Base-by-base conservation (phyloP, 2,329 filamentous ascomycete genomes). In the Diaporthe ampelina region DNA sequence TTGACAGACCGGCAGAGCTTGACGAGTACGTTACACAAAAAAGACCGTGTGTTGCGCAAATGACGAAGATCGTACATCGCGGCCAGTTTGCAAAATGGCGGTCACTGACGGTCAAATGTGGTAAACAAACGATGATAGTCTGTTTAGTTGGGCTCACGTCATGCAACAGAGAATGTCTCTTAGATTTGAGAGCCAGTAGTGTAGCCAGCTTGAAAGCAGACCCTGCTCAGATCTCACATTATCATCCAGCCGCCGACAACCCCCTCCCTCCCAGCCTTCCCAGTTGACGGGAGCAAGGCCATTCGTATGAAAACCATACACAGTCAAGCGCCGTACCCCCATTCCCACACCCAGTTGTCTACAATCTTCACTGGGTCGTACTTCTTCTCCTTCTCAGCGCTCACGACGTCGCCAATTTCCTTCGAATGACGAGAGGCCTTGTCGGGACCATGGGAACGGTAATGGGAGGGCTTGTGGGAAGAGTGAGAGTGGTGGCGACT, bases 351-450 rank as follows among this genome's bases (percentile, higher is more conserved):
- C 74, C 74, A 73, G 29, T 48, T 67, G n/a, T 75, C 71, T 10
- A 75, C 71, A 40, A 75, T 73, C n/a, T n/a, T 56, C 50, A 35
- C 59, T 15, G 74, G 54, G n/a, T 75, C 71, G n/a, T 74, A 71
- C 21, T 21, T 71, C 52, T 71, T 75, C 26, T 57, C 54, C 57
- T 69, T 75, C 40, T 75, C 67, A n/a, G 68, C 59, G 43, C 10
- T 58, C 4, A 74, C 61, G 48, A 75, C 45, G n/a, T 72, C 54
- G 54, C 67, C 54, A 32, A 75, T 58, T 29, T 57, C 52, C 59
- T 75, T 74, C 45, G 68, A 68, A 72, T 67, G 56, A 70, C 58
- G 70, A 73, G 58, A n/a, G 65, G 74, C 35, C 43, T 40, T 69
- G 52, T 48, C 54, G 58, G 73, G 43, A 59, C 57, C 26, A 73